phyloP scores from a whole-genome alignment of 192 early-diverging fungal genomes.

The Lunasporangiospora selenospora region DNA sequence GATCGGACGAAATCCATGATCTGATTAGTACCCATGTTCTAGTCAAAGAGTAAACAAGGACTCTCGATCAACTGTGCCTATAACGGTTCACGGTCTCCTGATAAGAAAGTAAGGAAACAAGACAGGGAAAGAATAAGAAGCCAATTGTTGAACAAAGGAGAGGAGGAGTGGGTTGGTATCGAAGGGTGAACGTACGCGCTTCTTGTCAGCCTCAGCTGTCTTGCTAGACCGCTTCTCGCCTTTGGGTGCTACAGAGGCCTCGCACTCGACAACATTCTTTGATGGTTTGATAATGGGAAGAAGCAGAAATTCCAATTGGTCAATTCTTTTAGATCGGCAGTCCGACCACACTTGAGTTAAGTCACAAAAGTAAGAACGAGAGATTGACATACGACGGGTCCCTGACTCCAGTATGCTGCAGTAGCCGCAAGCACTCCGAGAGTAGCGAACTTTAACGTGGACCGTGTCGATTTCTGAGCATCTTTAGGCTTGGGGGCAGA shows the following conservation, averaged over 20 bases:
- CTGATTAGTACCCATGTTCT: no score
- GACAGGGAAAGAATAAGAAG: neutral
- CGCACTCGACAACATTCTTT: constrained; percentile 28
- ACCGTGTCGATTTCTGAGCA: constrained; percentile 3
- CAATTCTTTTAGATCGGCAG: neutral
- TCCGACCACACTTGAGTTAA: neutral
- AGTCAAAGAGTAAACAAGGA: no score
- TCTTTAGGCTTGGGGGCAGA: neutral
- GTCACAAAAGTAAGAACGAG: neutral
- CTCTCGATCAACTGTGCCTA: no score
- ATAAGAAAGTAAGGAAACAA: neutral
- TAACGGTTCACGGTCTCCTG: no score
- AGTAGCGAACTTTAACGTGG: constrained; percentile 5
- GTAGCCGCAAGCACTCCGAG: constrained; percentile 14
- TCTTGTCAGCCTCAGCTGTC: constrained; percentile 34
- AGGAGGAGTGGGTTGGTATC: no score
- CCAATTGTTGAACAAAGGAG: neutral
- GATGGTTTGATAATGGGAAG: no score
- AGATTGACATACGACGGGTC: constrained; percentile 28
- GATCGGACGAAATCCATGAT: no score
- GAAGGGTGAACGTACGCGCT: constrained; percentile 26
- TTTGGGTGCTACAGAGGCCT: constrained; percentile 30
- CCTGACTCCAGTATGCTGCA: constrained; percentile 38
- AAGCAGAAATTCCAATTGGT: no score
- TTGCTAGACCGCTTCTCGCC: constrained; percentile 21